These are phyloP conservation scores for Aspergillus sp. DNA, from an alignment of 2,329 filamentous ascomycete genomes.

Conservation along the genomic window DNA sequence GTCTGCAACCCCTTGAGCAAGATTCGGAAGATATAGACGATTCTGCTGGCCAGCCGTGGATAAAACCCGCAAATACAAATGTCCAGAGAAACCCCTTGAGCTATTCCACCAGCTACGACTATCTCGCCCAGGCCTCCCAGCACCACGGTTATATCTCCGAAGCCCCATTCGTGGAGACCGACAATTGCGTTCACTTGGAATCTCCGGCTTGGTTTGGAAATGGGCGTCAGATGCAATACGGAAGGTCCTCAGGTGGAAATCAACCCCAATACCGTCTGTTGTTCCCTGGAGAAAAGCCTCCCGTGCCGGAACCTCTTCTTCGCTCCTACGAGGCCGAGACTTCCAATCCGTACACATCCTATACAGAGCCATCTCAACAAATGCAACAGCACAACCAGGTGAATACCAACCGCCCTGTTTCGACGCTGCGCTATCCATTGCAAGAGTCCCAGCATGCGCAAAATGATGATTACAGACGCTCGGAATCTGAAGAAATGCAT, in stretches of 20 bases:
- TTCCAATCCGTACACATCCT: no score
- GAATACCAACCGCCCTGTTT: not conserved
- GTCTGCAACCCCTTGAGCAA: constrained; percentile 2
- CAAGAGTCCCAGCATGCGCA: not conserved
- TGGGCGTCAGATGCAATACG: not conserved
- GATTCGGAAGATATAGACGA: not conserved
- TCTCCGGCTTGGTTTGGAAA: constrained; percentile 2
- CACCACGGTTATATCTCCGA: constrained; percentile 2
- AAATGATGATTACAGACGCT: not conserved
- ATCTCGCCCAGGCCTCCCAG: constrained; percentile 3
- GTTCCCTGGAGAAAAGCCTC: not conserved
- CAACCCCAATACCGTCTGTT: not conserved
- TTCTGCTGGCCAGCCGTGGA: constrained; percentile 4
- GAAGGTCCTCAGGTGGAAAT: not conserved
- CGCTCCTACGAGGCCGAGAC: no score
- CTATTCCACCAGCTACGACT: constrained; percentile 4
- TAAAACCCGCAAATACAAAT: constrained; percentile 2
- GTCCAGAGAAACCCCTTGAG: constrained; percentile 12
- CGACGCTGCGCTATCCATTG: not conserved
- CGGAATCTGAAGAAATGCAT: not conserved
- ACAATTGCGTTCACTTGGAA: constrained; percentile 1
- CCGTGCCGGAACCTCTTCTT: not conserved
- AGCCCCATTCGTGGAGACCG: constrained; percentile 3
- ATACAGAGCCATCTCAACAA: not conserved
- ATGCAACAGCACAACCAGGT: no score